phyloP scores from a whole-genome alignment of 2,329 filamentous ascomycete species.

The Talaromyces albobiverticillius region DNA sequence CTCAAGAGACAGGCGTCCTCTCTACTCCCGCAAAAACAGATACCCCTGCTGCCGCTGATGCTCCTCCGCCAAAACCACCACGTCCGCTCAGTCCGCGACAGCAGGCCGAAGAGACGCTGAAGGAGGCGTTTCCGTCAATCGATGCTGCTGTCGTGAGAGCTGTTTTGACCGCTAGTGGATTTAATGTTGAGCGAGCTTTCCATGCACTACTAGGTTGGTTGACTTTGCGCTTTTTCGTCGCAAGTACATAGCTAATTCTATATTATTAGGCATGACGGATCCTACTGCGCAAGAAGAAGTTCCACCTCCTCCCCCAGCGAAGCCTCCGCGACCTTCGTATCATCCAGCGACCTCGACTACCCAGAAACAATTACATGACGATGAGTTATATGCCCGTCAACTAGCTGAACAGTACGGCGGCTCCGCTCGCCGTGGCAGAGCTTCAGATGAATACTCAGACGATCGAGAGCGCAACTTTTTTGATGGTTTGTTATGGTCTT shows the following conservation, averaged over 20 bases:
- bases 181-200: slow-evolving; percentile 88
- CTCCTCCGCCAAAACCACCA: slow-evolving; percentile 75
- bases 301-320: slow-evolving; percentile 73
- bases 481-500: slow-evolving; percentile 53
- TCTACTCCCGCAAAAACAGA: slow-evolving; percentile 20
- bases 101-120: slow-evolving; percentile 82
- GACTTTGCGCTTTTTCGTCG: neutral
- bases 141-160: slow-evolving; percentile 80
- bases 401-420: slow-evolving; percentile 83
- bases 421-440: slow-evolving; percentile 35
- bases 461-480: slow-evolving; percentile 85
- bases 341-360: slow-evolving; percentile 50
- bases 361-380: slow-evolving; percentile 79
- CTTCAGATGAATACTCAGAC: slow-evolving; percentile 53
- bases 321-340: slow-evolving; percentile 72
- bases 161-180: slow-evolving; percentile 79
- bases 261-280: slow-evolving; percentile 74
- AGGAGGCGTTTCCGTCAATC: slow-evolving; percentile 88
- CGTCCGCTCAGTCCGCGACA: slow-evolving; percentile 77
- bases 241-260: too few species aligned
- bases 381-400: slow-evolving; percentile 88
- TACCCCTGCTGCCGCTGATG: slow-evolving; percentile 21
- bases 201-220: slow-evolving; percentile 79
- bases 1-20: slow-evolving; percentile 41
- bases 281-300: slow-evolving; percentile 66